A percentile compares a stretch with the other conserved stretches of the same genome.
Conservation (phyloP, 2,329 filamentous ascomycete genomes). For the Seiridium cupressi region DNA sequence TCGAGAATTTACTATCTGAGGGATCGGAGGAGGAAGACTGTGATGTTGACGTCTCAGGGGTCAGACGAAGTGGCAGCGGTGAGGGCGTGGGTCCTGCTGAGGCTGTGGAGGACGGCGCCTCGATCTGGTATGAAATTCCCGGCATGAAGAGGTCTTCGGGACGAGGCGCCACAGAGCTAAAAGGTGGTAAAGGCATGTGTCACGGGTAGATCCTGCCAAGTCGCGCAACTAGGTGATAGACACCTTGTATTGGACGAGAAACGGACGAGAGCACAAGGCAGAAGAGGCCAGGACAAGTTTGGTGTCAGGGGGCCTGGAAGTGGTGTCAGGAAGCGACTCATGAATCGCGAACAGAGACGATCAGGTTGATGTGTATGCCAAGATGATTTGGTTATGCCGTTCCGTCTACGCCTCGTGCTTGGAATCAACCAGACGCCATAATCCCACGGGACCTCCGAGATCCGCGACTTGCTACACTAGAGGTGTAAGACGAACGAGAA, state of each 20-base stretch:
- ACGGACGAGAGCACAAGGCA: background rate
- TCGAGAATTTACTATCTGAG: background rate
- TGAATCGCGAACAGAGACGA: too few relatives aligned
- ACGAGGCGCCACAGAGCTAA: constrained; percentile 28
- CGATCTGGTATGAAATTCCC: constrained; percentile 23
- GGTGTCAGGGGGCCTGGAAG: too few relatives aligned
- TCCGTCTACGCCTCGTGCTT: too few relatives aligned
- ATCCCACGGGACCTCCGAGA: too few relatives aligned
- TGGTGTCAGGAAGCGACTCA: too few relatives aligned
- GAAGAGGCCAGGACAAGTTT: too few relatives aligned
- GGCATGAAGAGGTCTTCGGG: constrained; percentile 31
- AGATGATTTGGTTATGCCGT: too few relatives aligned
- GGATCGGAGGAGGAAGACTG: background rate
- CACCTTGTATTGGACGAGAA: background rate
- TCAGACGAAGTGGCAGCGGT: constrained; percentile 13
- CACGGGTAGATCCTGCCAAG: background rate
- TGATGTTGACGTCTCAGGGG: background rate
- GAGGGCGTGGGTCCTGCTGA: constrained; percentile 12
- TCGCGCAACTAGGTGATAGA: background rate
- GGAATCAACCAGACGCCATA: too few relatives aligned
- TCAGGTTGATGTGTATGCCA: too few relatives aligned
- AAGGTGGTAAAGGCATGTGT: constrained; percentile 26
- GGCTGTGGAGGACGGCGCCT: constrained; percentile 12
- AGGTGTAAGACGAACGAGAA: too few relatives aligned
- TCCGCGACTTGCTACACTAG: too few relatives aligned